Conservation (phyloP, 129 eudicot species). For the Dittrichia graveolens region DNA sequence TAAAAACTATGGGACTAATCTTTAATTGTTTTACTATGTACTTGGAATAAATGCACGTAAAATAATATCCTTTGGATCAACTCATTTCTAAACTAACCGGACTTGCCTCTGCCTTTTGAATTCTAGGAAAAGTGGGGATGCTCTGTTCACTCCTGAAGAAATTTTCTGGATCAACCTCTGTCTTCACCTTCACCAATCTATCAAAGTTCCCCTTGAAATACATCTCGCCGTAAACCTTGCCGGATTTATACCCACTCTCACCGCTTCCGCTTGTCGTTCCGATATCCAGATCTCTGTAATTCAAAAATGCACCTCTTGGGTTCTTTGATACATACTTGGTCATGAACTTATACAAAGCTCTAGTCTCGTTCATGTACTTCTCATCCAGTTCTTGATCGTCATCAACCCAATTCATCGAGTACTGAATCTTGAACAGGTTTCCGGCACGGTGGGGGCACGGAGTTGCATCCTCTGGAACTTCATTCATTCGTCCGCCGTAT, state of each 20-base stretch:
- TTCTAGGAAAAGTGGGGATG: constrained; percentile 10
- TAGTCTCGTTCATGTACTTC: constrained; percentile 10
- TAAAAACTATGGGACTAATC: no score
- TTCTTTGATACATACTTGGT: constrained; percentile 37
- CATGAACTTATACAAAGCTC: constrained; percentile 29
- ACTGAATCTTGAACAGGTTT: constrained; percentile 29
- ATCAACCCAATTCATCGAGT: constrained; percentile 31
- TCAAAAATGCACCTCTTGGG: constrained; percentile 34
- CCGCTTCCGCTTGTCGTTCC: no score
- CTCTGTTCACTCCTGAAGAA: constrained; percentile 32
- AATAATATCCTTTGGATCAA: not conserved
- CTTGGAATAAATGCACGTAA: not conserved
- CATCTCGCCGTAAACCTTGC: constrained; percentile 25
- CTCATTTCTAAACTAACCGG: not conserved
- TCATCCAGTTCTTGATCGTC: constrained; percentile 21
- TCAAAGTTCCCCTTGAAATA: constrained; percentile 23
- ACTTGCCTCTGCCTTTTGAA: not conserved
- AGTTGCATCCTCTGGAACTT: constrained; percentile 28
- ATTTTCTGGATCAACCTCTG: constrained; percentile 27
- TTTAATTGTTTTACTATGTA: not conserved
- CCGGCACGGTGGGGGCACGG: constrained; percentile 52
- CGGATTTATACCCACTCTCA: constrained; percentile 23
- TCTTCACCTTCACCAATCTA: constrained; percentile 35
- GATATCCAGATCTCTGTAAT: constrained; percentile 37
- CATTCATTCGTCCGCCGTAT: constrained; percentile 44